Percentiles rank a stretch among this genome's conserved stretches.
phyloP scores from a whole-genome alignment of 306 rosid genomes.

The Fragaria vesca region DNA sequence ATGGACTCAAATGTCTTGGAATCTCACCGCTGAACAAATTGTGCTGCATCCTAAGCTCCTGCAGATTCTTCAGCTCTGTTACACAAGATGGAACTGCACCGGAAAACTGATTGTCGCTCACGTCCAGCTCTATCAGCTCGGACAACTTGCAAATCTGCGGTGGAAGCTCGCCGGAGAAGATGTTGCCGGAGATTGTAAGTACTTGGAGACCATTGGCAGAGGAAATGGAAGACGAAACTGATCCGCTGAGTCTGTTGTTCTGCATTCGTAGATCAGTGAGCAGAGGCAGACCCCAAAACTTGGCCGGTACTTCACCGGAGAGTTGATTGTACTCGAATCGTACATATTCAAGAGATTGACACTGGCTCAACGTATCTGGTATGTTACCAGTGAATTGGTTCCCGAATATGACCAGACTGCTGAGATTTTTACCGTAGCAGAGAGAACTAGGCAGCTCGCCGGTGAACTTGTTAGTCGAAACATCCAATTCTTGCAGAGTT shows the following conservation, averaged over 20 bases:
- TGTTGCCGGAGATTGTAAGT: conserved; percentile 41
- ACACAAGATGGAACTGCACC: conserved; percentile 63
- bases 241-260: conserved; percentile 54
- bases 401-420: conserved; percentile 38
- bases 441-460: conserved; percentile 61
- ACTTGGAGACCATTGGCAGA: conserved; percentile 23
- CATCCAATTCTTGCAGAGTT: conserved; percentile 46
- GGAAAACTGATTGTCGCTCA: conserved; percentile 48
- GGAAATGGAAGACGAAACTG: conserved; percentile 42
- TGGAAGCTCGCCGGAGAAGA: conserved; percentile 54
- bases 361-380: conserved; percentile 41
- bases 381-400: conserved; percentile 58
- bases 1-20: conserved; percentile 46
- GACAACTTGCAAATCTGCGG: conserved; percentile 44
- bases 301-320: conserved; percentile 49
- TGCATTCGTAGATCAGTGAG: conserved; percentile 38
- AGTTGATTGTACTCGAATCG: conserved; percentile 57
- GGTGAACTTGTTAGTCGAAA: conserved; percentile 60
- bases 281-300: conserved; percentile 51
- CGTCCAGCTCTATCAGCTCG: conserved; percentile 38
- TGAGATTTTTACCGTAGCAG: conserved; percentile 50
- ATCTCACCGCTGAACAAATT: conserved; percentile 57
- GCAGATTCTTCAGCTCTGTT: conserved; percentile 48
- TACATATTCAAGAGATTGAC: conserved; percentile 52
- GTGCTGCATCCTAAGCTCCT: conserved; percentile 59